Conservation (phyloP, 306 rosid species). For the Lathyrus sativus region DNA sequence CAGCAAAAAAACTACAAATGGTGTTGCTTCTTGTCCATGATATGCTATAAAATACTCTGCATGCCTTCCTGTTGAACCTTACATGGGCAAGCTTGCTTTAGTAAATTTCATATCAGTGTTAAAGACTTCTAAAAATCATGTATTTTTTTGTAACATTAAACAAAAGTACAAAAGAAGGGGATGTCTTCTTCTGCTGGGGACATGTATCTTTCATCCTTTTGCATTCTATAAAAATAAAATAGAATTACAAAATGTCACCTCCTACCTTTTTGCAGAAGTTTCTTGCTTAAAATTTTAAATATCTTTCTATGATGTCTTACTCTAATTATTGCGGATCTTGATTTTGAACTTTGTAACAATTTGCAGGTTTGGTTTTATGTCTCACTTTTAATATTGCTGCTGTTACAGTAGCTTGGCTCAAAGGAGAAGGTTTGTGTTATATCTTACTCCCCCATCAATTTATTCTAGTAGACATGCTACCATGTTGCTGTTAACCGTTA, state of each 20-base stretch:
- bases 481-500: conserved; percentile 27
- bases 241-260: background rate
- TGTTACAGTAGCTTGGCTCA: conserved; percentile 64
- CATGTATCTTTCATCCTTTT: background rate
- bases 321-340: background rate
- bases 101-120: background rate
- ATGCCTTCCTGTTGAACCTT: background rate
- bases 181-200: too few species aligned
- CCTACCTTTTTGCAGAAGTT: conserved; percentile 3
- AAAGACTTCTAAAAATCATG: conserved; percentile 2
- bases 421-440: conserved; percentile 68
- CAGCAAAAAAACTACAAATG: too few species aligned
- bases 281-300: conserved; percentile 4
- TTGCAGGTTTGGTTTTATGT: conserved; percentile 29
- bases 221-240: background rate
- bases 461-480: conserved; percentile 17
- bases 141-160: background rate
- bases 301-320: conserved; percentile 18
- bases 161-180: background rate
- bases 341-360: conserved; percentile 33
- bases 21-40: too few species aligned
- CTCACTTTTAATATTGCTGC: conserved; percentile 76
- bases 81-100: background rate
- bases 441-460: conserved; percentile 14
- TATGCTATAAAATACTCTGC: background rate